Conservation (phyloP, 768 basidiomycete species). For the Favolaschia claudopus region DNA sequence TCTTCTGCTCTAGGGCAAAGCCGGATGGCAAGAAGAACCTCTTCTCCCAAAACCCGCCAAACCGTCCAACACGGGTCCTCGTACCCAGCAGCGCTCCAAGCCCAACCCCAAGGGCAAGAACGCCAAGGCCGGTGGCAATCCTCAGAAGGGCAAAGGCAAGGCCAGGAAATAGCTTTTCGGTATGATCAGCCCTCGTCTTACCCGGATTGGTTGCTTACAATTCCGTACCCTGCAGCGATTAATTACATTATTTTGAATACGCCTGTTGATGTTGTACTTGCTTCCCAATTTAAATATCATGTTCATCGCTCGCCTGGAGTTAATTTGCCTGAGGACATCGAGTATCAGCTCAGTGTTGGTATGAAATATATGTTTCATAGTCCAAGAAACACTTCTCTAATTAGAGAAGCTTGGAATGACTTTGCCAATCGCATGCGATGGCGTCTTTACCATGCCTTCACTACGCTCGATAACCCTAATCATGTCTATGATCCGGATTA, state of each 20-base stretch:
- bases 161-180: neutral
- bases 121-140: too few species aligned
- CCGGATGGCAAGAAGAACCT: constrained; percentile 11
- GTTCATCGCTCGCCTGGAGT: constrained; percentile 24
- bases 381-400: constrained; percentile 4
- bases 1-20: neutral
- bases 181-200: constrained; percentile 17
- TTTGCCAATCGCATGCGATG: constrained; percentile 26
- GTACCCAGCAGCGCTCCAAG: neutral
- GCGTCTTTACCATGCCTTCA: constrained; percentile 15
- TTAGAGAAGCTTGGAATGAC: constrained; percentile 25
- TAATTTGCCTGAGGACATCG: constrained; percentile 18
- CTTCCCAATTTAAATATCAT: constrained; percentile 10
- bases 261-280: constrained; percentile 12
- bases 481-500: constrained; percentile 34
- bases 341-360: constrained; percentile 23
- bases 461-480: neutral
- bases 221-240: constrained; percentile 18
- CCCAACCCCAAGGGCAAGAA: neutral
- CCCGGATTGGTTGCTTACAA: constrained; percentile 23
- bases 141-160: constrained; percentile 8
- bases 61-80: too few species aligned
- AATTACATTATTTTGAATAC: constrained; percentile 20
- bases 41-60: neutral
- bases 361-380: constrained; percentile 30